Evolutionary conservation across 768 basidiomycete species (phyloP).

Genomic region (Mycena vitilis): DNA sequence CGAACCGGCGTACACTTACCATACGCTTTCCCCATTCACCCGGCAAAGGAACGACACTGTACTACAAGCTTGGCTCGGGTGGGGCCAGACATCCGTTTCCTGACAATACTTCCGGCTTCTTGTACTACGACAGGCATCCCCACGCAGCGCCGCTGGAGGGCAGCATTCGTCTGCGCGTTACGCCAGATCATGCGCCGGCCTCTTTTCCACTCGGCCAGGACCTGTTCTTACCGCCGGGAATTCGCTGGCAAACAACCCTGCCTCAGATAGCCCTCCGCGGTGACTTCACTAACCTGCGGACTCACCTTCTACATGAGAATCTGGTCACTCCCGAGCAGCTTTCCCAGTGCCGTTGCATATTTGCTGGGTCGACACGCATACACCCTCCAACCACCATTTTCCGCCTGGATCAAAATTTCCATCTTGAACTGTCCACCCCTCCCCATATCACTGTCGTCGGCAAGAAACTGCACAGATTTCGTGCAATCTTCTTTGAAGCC

Average conservation of each 20-base stretch:
- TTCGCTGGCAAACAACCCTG: constrained; percentile 5
- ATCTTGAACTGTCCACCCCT: too few relatives aligned
- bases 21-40: too few relatives aligned
- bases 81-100: neutral
- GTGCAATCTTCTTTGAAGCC: neutral
- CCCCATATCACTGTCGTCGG: neutral
- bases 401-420: neutral
- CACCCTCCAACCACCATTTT: neutral
- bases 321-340: neutral
- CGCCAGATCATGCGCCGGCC: neutral
- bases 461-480: neutral
- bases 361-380: neutral
- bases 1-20: too few relatives aligned
- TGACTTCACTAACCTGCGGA: neutral
- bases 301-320: neutral
- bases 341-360: neutral
- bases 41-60: too few relatives aligned
- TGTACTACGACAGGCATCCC: neutral
- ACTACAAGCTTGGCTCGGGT: too few relatives aligned
- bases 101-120: neutral
- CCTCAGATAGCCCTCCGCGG: neutral
- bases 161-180: constrained; percentile 8
- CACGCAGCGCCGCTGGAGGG: neutral
- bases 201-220: constrained; percentile 2
- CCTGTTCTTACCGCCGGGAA: neutral